These are phyloP conservation scores for Aureobasidium musti DNA, from an alignment of 2,329 filamentous ascomycete genomes.

Conservation along the genomic window DNA sequence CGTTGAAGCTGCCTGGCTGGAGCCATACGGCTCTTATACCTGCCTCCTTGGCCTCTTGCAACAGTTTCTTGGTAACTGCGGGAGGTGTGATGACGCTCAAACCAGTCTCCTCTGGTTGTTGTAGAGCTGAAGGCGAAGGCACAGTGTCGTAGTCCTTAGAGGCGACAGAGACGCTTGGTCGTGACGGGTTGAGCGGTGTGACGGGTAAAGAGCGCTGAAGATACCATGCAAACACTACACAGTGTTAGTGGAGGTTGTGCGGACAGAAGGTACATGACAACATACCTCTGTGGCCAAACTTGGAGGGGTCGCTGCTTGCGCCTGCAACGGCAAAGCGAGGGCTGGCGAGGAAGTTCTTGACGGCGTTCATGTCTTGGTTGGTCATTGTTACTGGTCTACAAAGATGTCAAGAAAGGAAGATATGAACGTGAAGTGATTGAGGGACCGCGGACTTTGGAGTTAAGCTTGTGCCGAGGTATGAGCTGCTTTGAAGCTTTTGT, in stretches of 20 bases:
- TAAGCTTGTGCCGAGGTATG: slow-evolving; percentile 23
- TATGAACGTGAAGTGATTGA: neutral
- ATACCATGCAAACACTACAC: slow-evolving; percentile 86
- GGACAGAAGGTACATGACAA: neutral
- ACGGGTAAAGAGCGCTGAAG: slow-evolving; percentile 71
- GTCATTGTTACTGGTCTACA: neutral
- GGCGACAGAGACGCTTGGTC: slow-evolving; percentile 64
- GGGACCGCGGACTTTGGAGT: neutral
- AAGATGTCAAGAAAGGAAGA: neutral
- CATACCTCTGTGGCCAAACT: slow-evolving; percentile 84
- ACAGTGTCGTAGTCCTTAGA: slow-evolving; percentile 63
- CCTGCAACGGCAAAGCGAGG: slow-evolving; percentile 85
- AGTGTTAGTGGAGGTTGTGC: slow-evolving; percentile 18
- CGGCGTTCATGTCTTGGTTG: slow-evolving; percentile 61
- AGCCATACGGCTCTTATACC: slow-evolving; percentile 79
- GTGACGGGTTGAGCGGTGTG: slow-evolving; percentile 78
- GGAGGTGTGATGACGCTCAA: slow-evolving; percentile 89
- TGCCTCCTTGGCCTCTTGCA: slow-evolving; percentile 74
- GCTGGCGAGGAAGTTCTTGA: slow-evolving; percentile 77
- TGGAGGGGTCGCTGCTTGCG: slow-evolving; percentile 78
- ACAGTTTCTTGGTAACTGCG: slow-evolving; percentile 68
- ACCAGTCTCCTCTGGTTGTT: slow-evolving; percentile 67
- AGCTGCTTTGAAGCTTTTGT: neutral
- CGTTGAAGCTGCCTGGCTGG: slow-evolving; percentile 86
- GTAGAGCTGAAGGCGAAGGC: slow-evolving; percentile 64